These are phyloP conservation scores for Schoenoplectus triqueter DNA, from an alignment of 202 grass and related monocot genomes.

Conservation along the genomic window DNA sequence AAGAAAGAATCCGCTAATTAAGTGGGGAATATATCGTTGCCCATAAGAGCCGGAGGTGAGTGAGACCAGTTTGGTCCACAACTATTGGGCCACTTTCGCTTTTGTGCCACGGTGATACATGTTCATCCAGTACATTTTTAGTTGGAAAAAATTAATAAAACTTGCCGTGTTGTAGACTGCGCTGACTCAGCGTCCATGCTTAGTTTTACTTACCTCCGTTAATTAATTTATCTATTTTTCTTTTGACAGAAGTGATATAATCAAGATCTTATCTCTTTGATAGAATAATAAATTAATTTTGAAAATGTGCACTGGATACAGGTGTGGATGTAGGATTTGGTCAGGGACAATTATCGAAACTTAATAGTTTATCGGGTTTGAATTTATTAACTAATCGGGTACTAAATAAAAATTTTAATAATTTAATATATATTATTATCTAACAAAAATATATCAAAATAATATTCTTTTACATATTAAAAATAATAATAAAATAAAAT, in stretches of 20 bases:
- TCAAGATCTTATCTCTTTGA: background rate
- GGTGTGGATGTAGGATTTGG: too few relatives aligned
- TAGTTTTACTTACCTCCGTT: background rate
- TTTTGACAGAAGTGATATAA: background rate
- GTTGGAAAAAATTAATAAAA: constrained; percentile 1
- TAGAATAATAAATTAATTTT: background rate
- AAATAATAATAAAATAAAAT: too few relatives aligned
- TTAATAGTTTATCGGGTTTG: too few relatives aligned
- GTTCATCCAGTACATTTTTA: constrained; percentile 1
- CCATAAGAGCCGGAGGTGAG: constrained; percentile 9
- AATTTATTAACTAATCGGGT: too few relatives aligned
- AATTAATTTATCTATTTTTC: background rate
- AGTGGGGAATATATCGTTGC: constrained; percentile 36
- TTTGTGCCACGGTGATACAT: constrained; percentile 33
- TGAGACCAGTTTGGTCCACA: constrained; percentile 21
- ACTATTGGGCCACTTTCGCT: constrained; percentile 5
- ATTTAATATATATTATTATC: too few relatives aligned
- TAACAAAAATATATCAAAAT: too few relatives aligned
- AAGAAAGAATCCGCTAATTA: background rate
- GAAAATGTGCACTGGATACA: too few relatives aligned
- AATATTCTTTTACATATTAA: too few relatives aligned
- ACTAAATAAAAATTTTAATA: too few relatives aligned
- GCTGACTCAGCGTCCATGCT: constrained; percentile 21
- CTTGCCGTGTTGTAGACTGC: background rate
- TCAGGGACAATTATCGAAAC: too few relatives aligned